Percentiles rank a stretch among this genome's conserved stretches.
Evolutionary conservation across 164 flowering plant species (phyloP).

Genomic region (Cinnamomum chago): DNA sequence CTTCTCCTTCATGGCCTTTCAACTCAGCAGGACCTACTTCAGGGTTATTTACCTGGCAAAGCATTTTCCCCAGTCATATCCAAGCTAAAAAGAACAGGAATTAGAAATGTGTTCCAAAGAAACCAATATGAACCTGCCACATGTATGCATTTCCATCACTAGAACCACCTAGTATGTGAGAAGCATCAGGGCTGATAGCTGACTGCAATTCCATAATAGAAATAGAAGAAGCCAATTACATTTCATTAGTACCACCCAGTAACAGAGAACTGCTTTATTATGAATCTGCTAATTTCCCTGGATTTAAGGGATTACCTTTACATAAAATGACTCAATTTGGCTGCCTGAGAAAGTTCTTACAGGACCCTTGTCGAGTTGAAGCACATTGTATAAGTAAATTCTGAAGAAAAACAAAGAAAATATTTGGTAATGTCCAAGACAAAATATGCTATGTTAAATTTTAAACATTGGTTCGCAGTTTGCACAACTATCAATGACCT

Average conservation of each 20-base stretch:
- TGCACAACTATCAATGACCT: background rate
- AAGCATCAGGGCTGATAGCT: conserved; percentile 80
- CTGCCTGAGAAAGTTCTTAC: conserved; percentile 63
- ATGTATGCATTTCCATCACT: conserved; percentile 85
- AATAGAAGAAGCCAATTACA: background rate
- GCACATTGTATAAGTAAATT: conserved; percentile 71
- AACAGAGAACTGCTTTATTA: background rate
- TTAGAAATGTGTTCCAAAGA: background rate
- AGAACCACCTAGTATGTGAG: conserved; percentile 83
- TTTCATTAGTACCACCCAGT: background rate
- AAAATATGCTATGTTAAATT: background rate
- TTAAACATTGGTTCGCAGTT: background rate
- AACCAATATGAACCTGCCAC: conserved; percentile 64
- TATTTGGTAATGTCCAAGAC: background rate
- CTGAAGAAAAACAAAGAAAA: background rate
- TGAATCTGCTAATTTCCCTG: background rate
- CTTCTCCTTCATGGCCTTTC: conserved; percentile 81
- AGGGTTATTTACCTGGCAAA: conserved; percentile 64
- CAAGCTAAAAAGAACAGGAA: background rate
- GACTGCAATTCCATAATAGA: conserved; percentile 44
- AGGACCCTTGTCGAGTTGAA: conserved; percentile 84
- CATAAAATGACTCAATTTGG: conserved; percentile 67
- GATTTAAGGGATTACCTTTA: conserved; percentile 49
- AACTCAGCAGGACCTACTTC: conserved; percentile 49
- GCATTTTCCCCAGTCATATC: conserved; percentile 1